Conservation (phyloP, 176 grass and related monocot genomes). For the Phoenix roebelenii region DNA sequence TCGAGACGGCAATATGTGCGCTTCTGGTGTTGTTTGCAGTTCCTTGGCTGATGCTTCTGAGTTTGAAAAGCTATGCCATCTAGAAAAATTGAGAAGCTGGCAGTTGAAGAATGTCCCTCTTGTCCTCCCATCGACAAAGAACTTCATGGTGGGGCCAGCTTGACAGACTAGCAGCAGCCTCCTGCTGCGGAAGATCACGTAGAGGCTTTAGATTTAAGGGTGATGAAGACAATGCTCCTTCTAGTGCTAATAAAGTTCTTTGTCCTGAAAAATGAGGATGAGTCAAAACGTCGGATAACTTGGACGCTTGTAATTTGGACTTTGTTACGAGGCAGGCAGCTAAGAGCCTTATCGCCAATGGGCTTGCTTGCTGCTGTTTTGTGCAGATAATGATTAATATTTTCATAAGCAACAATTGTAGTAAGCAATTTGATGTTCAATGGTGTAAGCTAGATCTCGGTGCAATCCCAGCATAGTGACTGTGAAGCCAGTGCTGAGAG, state of each 20-base stretch:
- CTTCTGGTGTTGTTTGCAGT: conserved; percentile 11
- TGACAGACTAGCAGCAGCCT: conserved; percentile 24
- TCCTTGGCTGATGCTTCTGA: conserved; percentile 15
- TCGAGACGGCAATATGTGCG: conserved; percentile 25
- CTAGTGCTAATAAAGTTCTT: background rate
- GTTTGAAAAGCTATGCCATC: background rate
- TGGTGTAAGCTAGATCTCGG: too few species aligned
- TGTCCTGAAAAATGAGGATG: background rate
- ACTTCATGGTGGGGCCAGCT: conserved; percentile 9
- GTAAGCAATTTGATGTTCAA: too few species aligned
- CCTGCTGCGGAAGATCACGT: background rate
- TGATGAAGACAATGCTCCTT: background rate
- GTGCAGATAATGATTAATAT: too few species aligned
- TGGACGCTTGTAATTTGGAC: conserved; percentile 16
- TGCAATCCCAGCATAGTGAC: too few species aligned
- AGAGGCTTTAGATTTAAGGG: conserved; percentile 19
- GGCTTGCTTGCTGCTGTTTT: too few species aligned
- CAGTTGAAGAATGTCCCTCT: conserved; percentile 17
- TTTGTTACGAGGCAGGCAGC: too few species aligned
- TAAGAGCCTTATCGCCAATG: too few species aligned
- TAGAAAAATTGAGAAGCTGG: conserved; percentile 10
- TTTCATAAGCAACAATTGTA: too few species aligned
- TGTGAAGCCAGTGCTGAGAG: too few species aligned
- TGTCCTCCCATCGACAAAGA: conserved; percentile 17
- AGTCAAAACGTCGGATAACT: background rate